These are phyloP conservation scores for Linnemannia schmuckeri DNA, from an alignment of 192 early-diverging fungal species.

Conservation along the genomic window DNA sequence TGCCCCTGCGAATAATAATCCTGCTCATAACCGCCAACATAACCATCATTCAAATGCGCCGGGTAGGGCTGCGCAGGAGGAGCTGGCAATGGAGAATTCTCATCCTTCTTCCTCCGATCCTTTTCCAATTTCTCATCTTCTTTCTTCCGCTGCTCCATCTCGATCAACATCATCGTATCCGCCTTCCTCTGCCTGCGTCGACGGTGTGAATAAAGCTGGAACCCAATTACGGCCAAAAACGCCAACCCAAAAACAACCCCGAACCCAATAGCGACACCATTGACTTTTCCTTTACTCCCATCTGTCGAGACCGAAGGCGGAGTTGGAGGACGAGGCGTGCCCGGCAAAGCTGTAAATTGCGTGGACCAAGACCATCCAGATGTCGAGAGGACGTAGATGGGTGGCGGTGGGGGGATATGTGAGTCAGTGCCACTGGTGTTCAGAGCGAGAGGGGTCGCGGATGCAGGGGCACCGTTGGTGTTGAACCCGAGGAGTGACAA, in stretches of 20 bases:
- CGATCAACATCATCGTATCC: slow-evolving; percentile 22
- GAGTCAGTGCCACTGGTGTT: not conserved
- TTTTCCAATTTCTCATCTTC: slow-evolving; percentile 24
- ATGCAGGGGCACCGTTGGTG: slow-evolving; percentile 30
- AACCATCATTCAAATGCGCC: not conserved
- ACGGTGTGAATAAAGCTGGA: slow-evolving; percentile 24
- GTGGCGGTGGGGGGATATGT: slow-evolving; percentile 15
- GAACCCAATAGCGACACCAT: slow-evolving; percentile 27
- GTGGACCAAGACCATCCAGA: slow-evolving; percentile 26
- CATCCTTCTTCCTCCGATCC: slow-evolving; percentile 14
- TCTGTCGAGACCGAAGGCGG: slow-evolving; percentile 25
- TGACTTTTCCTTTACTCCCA: slow-evolving; percentile 28
- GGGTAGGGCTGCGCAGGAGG: not conserved
- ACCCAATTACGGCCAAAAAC: slow-evolving; percentile 29
- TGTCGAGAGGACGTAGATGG: slow-evolving; percentile 39
- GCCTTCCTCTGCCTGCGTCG: slow-evolving; percentile 23
- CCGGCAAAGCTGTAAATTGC: slow-evolving; percentile 26
- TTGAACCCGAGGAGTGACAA: slow-evolving; percentile 44
- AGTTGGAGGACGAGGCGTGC: slow-evolving; percentile 24
- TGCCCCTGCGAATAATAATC: not conserved
- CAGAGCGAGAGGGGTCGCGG: not conserved
- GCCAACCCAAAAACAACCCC: slow-evolving; percentile 34
- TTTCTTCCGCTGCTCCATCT: slow-evolving; percentile 25
- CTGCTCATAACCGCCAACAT: not conserved
- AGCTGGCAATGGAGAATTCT: not conserved